Evolutionary conservation across 2,329 filamentous ascomycete species (phyloP).

Genomic region (Cryphonectria radicalis): DNA sequence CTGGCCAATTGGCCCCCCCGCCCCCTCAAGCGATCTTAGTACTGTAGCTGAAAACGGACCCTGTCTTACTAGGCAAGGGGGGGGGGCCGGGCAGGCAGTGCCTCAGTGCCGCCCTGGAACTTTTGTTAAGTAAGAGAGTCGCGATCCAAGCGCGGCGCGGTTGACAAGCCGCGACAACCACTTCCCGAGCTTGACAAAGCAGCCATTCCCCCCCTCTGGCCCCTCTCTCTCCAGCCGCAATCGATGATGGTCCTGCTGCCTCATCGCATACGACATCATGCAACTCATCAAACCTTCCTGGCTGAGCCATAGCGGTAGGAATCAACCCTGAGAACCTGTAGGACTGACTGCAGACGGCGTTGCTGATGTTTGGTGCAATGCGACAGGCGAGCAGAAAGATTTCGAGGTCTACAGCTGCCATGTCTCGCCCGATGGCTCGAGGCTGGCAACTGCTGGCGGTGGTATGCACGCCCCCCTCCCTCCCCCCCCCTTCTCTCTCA

Average conservation of each 20-base stretch:
- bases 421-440: slow-evolving; percentile 90
- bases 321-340: slow-evolving; percentile 23
- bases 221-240: not conserved
- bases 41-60: not conserved
- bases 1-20: slow-evolving; percentile 27
- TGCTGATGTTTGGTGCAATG: slow-evolving; percentile 33
- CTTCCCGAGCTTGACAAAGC: slow-evolving; percentile 11
- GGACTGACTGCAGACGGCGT: slow-evolving; percentile 7
- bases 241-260: slow-evolving; percentile 26
- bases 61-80: not conserved
- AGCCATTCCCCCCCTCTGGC: not conserved
- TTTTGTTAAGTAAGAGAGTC: slow-evolving; percentile 11
- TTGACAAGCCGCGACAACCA: slow-evolving; percentile 27
- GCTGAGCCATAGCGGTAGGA: slow-evolving; percentile 87
- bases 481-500: no score
- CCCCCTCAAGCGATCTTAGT: not conserved
- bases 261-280: slow-evolving; percentile 46
- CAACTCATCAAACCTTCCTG: slow-evolving; percentile 93
- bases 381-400: slow-evolving; percentile 87
- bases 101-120: slow-evolving; percentile 14
- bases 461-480: slow-evolving; percentile 55
- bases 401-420: slow-evolving; percentile 99
- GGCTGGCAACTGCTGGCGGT: slow-evolving; percentile 92
- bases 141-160: slow-evolving; percentile 22
- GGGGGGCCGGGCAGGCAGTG: not conserved